Conservation (phyloP, 2,329 filamentous ascomycete genomes). For the Aspergillus aculeatinus region DNA sequence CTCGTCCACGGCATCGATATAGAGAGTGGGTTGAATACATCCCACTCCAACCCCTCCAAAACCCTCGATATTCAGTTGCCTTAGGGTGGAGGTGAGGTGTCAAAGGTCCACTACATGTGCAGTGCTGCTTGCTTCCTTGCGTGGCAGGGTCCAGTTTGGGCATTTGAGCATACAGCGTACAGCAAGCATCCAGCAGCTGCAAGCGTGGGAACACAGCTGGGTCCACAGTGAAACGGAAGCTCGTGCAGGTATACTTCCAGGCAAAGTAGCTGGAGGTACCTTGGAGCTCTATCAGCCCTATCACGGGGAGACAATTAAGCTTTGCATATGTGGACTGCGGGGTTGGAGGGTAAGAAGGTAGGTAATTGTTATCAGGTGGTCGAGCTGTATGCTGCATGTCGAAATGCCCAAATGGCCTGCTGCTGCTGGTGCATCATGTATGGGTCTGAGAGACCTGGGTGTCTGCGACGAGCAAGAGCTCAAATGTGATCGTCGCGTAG, state of each 20-base stretch:
- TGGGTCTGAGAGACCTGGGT: background rate
- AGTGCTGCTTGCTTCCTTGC: background rate
- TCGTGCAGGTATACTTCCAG: background rate
- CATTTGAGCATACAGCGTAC: background rate
- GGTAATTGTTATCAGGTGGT: background rate
- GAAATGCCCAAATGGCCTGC: background rate
- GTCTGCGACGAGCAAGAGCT: background rate
- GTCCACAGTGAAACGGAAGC: background rate
- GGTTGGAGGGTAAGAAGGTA: background rate
- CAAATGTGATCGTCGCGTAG: background rate
- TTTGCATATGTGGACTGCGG: background rate
- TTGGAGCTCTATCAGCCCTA: background rate
- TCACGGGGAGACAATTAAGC: background rate
- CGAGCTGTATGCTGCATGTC: constrained; percentile 4
- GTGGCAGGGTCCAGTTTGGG: background rate
- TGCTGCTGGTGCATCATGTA: background rate
- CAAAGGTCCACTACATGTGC: background rate
- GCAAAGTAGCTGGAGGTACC: background rate
- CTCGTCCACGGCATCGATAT: too few species aligned
- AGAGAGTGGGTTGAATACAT: too few species aligned
- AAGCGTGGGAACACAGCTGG: background rate
- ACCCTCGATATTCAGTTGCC: background rate
- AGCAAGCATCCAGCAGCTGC: background rate
- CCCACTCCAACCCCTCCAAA: background rate
- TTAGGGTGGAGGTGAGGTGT: background rate